phyloP scores from a whole-genome alignment of 148 eudicot genomes.

The Fagopyrum tataricum region DNA sequence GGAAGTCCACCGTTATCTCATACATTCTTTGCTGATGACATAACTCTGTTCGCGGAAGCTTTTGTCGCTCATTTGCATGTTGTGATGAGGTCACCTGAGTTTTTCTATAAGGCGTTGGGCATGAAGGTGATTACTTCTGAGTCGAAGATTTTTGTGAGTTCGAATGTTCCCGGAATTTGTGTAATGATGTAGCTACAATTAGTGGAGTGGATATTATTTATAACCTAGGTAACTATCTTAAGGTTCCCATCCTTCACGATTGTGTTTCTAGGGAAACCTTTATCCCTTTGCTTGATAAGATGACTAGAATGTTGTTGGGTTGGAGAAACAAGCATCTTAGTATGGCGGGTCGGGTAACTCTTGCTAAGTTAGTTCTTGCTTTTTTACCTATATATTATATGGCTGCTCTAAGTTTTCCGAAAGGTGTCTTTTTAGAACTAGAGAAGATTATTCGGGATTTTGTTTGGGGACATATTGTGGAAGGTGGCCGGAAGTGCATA shows the following conservation, averaged over 20 bases:
- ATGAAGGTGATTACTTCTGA: background rate
- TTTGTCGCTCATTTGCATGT: background rate
- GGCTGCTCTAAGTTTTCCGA: too few species aligned
- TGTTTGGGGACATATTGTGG: too few species aligned
- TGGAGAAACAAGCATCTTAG: too few species aligned
- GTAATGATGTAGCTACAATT: background rate
- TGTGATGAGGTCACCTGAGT: background rate
- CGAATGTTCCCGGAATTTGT: background rate
- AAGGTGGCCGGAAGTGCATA: too few species aligned
- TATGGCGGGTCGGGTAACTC: too few species aligned
- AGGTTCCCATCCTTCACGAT: background rate
- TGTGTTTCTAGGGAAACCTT: too few species aligned
- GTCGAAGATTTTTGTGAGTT: background rate
- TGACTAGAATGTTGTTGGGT: too few species aligned
- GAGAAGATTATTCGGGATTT: too few species aligned
- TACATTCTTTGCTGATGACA: background rate
- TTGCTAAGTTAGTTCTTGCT: too few species aligned
- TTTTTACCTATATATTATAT: too few species aligned
- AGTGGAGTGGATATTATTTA: background rate
- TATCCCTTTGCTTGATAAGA: too few species aligned
- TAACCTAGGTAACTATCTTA: background rate
- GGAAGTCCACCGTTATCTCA: background rate
- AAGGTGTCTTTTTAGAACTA: too few species aligned
- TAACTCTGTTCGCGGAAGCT: background rate
- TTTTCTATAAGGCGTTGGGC: background rate